Percentiles rank a stretch among this genome's conserved stretches.
Conservation (phyloP, 2,329 filamentous ascomycete species). For the Ascochyta clinopodiicola region DNA sequence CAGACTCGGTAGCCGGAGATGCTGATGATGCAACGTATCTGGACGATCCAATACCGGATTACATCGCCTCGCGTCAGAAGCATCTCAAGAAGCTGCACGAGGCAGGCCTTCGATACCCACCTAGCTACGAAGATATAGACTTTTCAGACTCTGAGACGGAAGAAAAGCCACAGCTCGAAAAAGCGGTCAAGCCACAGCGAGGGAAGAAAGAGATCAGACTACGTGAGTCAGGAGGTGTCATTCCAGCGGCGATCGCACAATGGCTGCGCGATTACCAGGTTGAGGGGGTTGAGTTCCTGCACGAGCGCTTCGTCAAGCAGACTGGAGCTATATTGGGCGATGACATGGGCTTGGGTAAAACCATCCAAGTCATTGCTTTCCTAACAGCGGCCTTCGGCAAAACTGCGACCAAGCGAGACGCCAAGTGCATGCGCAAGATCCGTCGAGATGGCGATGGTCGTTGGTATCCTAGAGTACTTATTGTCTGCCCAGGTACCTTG, state of each 20-base stretch:
- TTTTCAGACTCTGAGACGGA: constrained; percentile 75
- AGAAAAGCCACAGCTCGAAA: constrained; percentile 74
- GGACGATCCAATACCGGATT: constrained; percentile 71
- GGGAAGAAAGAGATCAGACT: constrained; percentile 78
- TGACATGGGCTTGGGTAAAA: constrained; percentile 98
- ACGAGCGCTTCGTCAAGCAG: constrained; percentile 89
- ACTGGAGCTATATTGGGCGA: constrained; percentile 90
- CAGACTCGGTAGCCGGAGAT: constrained; percentile 40
- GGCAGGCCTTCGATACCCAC: constrained; percentile 76
- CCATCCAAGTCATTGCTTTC: constrained; percentile 93
- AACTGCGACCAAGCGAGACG: constrained; percentile 84
- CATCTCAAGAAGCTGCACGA: constrained; percentile 73
- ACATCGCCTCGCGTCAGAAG: constrained; percentile 71
- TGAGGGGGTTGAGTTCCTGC: constrained; percentile 82
- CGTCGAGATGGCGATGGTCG: constrained; percentile 62
- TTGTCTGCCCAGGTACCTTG: constrained; percentile 87
- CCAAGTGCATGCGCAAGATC: constrained; percentile 86
- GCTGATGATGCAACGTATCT: constrained; percentile 61
- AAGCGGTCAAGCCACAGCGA: constrained; percentile 66
- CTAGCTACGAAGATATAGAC: constrained; percentile 74
- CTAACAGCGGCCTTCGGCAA: constrained; percentile 92
- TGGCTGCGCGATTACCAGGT: constrained; percentile 93
- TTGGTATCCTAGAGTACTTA: constrained; percentile 85
- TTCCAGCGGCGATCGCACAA: constrained; percentile 88
- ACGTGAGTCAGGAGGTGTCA: constrained; percentile 75